Evolutionary conservation across 495 filamentous ascomycete species (phyloP), one percentile per base, ranked within the genome.

Genomic region (Penicillium canariense): DNA sequence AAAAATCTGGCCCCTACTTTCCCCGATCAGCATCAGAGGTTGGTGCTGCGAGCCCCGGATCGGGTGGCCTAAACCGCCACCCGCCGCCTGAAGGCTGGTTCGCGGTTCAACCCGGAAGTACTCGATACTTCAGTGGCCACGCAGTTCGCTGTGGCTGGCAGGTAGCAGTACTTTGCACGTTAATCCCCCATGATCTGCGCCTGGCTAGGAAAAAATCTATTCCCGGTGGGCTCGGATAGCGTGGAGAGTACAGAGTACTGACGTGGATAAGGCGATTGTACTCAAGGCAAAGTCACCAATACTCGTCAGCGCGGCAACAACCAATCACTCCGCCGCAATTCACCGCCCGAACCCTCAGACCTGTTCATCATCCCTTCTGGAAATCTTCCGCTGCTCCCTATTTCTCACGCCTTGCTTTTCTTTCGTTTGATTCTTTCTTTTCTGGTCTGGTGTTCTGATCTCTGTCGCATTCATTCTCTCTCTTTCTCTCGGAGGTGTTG

Each of bases 301-400:
- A 57, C 53, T 23, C 11, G n/a, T n/a, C n/a, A n/a, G n/a, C n/a
- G n/a, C n/a, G n/a, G n/a, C n/a, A n/a, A n/a, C n/a, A n/a, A n/a
- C 59, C 60, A 66, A 62, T 66, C 53, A 56, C 27, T n/a, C 50
- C 52, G 17, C 35, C 18, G 26, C 46, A 39, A 60, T 65, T 68
- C 65, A 68, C 65, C 65, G 65, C 65, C 65, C 56, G 31, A 22
- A 62, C 50, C 23, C 59, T 63, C 56, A 53, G 54, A 31, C 61
- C 64, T 55, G 49, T 50, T 47, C 40, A 43, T 54, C 50, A 50
- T 48, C 42, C 32, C 36, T 58, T 56, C 36, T 55, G 48, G 52
- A 58, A 55, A 59, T 62, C 53, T 48, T 61, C 61, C 45, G 44
- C 54, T 38, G 30, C 63, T 56, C 58, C 55, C 60, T 59, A 51